Evolutionary conservation across 371 early-diverging fungal genomes (phyloP), one percentile per base, ranked within the genome.

Genomic region (Blakeslea trispora): DNA sequence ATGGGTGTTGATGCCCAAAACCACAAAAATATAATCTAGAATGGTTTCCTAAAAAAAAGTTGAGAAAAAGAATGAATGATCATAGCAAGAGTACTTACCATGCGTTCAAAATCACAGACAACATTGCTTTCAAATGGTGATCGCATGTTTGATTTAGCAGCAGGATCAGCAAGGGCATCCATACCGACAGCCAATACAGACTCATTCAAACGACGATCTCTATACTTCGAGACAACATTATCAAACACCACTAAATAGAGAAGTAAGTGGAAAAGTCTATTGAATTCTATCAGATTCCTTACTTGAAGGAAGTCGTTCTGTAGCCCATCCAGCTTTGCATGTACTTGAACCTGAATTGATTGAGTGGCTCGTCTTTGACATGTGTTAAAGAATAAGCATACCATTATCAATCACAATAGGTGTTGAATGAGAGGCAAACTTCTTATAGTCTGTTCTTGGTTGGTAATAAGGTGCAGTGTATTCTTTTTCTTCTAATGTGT

Each of bases 251-350:
- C 90, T 91, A 59, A 44, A 37, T 7, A 31, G 3, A 19, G 15
- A 35, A 31, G 24, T 40, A 23, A 17, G 19, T 50, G 1, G 19
- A 22, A 43, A 22, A 10, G 21, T 18, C 19, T 14, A 37, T 39
- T 14, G 47, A 18, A 54, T 18, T 18, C 7, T 18, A 14, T 41
- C 1, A n/a, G 15, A 0, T 13, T 7, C 8, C 77, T 54, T 81
- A 90, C 91, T 57, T 50, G 82, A 60, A 8, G 91, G 91, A 10
- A 56, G 55, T 2, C 62, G 56, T 52, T 90, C 90, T 1, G 73
- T 73, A 9, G 91, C 86, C 93, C 93, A 94, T 17, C 94, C 94
- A 23, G 90, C 93, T 57, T 91, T 78, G 57, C 90, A 89, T 54
- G 83, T 83, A 51, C 82, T 80, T 15, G 91, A 90, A 22, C 95